Percentiles rank a stretch among this genome's conserved stretches.
Evolutionary conservation across 352 stramenopile genomes (phyloP).

Genomic region (Saprolegnia diclina): DNA sequence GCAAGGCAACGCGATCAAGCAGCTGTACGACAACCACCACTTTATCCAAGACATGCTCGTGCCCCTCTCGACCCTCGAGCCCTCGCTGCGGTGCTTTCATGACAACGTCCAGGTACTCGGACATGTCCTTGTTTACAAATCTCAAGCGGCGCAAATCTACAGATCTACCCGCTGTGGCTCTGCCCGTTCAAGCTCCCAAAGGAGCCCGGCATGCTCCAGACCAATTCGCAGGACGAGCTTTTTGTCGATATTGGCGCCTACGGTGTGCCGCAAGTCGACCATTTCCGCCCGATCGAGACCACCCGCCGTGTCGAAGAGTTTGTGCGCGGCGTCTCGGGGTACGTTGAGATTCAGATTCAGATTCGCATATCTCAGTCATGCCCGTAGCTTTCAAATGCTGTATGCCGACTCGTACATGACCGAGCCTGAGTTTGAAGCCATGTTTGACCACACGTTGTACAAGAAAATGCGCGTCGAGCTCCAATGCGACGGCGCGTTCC

Average conservation of each 20-base stretch:
- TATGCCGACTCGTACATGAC: conserved; percentile 49
- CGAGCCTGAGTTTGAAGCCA: conserved; percentile 41
- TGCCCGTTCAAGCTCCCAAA: conserved; percentile 29
- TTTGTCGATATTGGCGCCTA: conserved; percentile 38
- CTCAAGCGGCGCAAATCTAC: conserved; percentile 23
- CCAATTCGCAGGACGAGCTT: conserved; percentile 27
- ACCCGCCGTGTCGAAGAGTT: conserved; percentile 33
- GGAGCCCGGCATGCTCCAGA: conserved; percentile 18
- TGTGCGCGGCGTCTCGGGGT: conserved; percentile 26
- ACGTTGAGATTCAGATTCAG: conserved; percentile 25
- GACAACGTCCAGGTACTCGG: conserved; percentile 25
- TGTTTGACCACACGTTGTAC: conserved; percentile 51
- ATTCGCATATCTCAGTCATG: not conserved
- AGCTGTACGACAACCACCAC: conserved; percentile 36
- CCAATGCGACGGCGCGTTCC: conserved; percentile 34
- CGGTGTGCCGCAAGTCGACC: conserved; percentile 30
- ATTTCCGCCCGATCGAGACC: conserved; percentile 31
- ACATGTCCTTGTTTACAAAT: conserved; percentile 23
- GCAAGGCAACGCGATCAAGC: conserved; percentile 34
- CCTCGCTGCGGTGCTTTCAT: conserved; percentile 30
- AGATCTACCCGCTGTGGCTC: conserved; percentile 37
- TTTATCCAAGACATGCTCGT: conserved; percentile 45
- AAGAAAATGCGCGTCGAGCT: conserved; percentile 35
- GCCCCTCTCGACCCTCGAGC: conserved; percentile 30
- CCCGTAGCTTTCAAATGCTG: conserved; percentile 35